Evolutionary conservation across 2,329 filamentous ascomycete genomes (phyloP).

Genomic region (Fusarium pseudoanthophilum): DNA sequence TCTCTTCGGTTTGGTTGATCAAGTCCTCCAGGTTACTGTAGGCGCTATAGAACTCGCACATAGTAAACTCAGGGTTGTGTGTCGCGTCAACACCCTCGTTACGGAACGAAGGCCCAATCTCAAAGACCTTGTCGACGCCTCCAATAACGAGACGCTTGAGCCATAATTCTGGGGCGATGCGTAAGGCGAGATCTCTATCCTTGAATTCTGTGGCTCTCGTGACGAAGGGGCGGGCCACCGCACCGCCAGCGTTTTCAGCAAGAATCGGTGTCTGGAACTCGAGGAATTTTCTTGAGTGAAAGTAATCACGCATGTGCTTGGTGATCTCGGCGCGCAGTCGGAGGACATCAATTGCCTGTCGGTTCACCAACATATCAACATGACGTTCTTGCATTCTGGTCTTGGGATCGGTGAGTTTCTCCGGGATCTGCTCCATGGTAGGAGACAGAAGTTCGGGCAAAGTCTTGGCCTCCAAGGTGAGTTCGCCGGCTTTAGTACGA

Average conservation of each 20-base stretch:
- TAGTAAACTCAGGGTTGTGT: conserved; percentile 97
- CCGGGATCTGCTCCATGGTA: conserved; percentile 81
- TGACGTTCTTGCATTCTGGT: conserved; percentile 81
- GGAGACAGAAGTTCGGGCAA: conserved; percentile 81
- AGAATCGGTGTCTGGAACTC: conserved; percentile 94
- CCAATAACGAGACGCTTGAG: conserved; percentile 92
- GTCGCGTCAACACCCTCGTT: conserved; percentile 93
- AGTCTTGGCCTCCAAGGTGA: conserved; percentile 75
- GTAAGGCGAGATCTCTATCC: conserved; percentile 76
- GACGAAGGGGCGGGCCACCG: conserved; percentile 85
- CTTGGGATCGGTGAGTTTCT: conserved; percentile 75
- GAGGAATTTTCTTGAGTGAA: conserved; percentile 77
- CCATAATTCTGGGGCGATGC: conserved; percentile 95
- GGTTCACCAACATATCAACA: conserved; percentile 85
- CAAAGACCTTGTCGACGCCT: conserved; percentile 88
- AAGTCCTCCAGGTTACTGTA: conserved; percentile 81
- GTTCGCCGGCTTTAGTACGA: conserved; percentile 76
- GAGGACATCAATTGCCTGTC: conserved; percentile 73
- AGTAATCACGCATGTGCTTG: conserved; percentile 76
- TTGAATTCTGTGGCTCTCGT: conserved; percentile 82
- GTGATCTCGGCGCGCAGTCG: conserved; percentile 80
- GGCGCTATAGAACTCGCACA: conserved; percentile 95
- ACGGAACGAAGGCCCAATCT: conserved; percentile 91
- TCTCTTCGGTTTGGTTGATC: conserved; percentile 77
- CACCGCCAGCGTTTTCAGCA: conserved; percentile 84